Percentiles rank a stretch among this genome's conserved stretches.
Conservation (phyloP, 306 rosid species). For the Herpetospermum pedunculosum region DNA sequence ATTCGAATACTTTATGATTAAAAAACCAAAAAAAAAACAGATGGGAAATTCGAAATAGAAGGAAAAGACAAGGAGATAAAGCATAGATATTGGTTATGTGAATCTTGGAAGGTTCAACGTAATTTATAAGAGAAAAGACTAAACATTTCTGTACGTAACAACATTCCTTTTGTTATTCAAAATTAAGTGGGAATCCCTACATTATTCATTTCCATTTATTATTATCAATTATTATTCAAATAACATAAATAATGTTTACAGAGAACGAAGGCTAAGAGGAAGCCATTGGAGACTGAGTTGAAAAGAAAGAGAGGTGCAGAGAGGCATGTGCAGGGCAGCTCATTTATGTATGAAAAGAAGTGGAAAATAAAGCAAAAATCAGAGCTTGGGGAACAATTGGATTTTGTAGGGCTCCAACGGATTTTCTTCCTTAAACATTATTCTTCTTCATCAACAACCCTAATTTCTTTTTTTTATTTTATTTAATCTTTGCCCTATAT, state of each 20-base stretch:
- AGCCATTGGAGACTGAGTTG: too few relatives aligned
- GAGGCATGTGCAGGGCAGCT: slow-evolving; percentile 77
- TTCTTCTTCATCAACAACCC: background rate
- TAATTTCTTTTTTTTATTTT: background rate
- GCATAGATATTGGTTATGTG: background rate
- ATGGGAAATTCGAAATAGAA: slow-evolving; percentile 2
- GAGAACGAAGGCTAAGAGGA: slow-evolving; percentile 14
- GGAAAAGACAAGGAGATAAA: slow-evolving; percentile 7
- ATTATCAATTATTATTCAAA: too few relatives aligned
- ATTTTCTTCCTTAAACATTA: slow-evolving; percentile 8
- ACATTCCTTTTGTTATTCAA: background rate
- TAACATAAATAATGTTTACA: too few relatives aligned
- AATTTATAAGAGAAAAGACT: too few relatives aligned
- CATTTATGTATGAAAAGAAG: slow-evolving; percentile 20
- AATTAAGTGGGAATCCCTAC: background rate
- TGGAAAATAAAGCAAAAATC: slow-evolving; percentile 26
- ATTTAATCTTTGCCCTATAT: background rate
- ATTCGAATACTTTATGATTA: background rate
- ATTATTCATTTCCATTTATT: too few relatives aligned
- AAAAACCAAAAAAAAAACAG: background rate
- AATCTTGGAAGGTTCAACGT: background rate
- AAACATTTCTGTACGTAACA: background rate
- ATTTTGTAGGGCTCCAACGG: slow-evolving; percentile 84
- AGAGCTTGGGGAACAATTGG: slow-evolving; percentile 52
- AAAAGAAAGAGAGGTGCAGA: slow-evolving; percentile 20